A percentile compares a stretch with the other conserved stretches of the same genome.
Evolutionary conservation across 257 asterid species (phyloP).

Genomic region (Knoxia roxburghii): DNA sequence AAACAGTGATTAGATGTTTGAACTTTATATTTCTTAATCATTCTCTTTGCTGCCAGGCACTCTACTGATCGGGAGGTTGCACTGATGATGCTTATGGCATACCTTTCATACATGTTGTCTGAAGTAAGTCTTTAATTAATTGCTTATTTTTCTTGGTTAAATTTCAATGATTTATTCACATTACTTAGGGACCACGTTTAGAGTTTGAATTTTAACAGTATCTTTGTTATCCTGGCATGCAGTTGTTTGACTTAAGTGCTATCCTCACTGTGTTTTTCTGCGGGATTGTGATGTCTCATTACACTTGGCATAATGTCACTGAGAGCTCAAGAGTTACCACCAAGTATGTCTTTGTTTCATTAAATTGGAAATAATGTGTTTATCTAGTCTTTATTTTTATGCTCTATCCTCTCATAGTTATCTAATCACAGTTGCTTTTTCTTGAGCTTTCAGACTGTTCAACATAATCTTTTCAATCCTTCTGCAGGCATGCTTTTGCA

Average conservation of each 20-base stretch:
- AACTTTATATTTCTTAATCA: conserved; percentile 2
- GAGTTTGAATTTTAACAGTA: conserved; percentile 2
- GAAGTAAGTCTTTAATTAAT: conserved; percentile 60
- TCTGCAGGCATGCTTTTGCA: conserved; percentile 87
- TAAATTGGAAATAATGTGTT: not conserved
- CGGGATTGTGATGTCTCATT: conserved; percentile 98
- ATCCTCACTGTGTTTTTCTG: conserved; percentile 98
- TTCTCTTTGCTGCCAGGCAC: conserved; percentile 53
- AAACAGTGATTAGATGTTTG: not conserved
- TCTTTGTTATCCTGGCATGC: conserved; percentile 29
- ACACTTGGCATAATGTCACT: conserved; percentile 99
- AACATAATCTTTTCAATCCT: conserved; percentile 10
- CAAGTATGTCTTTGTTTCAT: conserved; percentile 47
- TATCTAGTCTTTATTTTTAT: not conserved
- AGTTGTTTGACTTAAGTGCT: conserved; percentile 80
- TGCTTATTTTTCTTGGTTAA: conserved; percentile 1
- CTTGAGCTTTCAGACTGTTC: conserved; percentile 5
- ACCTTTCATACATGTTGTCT: conserved; percentile 90
- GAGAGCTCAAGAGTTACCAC: conserved; percentile 95
- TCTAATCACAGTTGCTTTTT: not conserved
- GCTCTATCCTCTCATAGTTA: not conserved
- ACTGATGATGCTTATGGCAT: conserved; percentile 96
- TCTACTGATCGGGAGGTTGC: conserved; percentile 99
- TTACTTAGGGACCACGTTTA: not conserved
- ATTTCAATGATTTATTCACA: not conserved